phyloP scores from a whole-genome alignment of 176 grass and related monocot genomes.

The Aechmea fasciata region DNA sequence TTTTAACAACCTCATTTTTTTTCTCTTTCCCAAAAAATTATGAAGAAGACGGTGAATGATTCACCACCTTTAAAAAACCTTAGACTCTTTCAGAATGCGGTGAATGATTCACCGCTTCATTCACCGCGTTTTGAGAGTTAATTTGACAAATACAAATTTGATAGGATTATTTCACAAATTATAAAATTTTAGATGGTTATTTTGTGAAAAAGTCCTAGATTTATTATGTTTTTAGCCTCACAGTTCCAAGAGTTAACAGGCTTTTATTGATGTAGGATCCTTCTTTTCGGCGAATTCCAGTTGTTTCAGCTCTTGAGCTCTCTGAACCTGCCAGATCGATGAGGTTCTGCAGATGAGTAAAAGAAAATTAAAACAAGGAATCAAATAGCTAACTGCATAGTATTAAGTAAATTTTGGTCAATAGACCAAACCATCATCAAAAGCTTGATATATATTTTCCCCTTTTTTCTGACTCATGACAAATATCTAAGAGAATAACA shows the following conservation, averaged over 20 bases:
- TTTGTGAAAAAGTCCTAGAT: too few relatives aligned
- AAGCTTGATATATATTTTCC: background rate
- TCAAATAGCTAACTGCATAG: slow-evolving; percentile 21
- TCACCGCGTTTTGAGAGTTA: too few relatives aligned
- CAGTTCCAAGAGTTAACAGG: slow-evolving; percentile 97
- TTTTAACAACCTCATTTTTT: too few relatives aligned
- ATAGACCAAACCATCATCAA: background rate
- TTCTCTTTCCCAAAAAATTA: too few relatives aligned
- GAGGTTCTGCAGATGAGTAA: slow-evolving; percentile 84
- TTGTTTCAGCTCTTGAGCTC: slow-evolving; percentile 96
- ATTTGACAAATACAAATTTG: too few relatives aligned
- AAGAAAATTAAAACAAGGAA: slow-evolving; percentile 27
- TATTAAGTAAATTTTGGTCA: background rate
- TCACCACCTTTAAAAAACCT: too few relatives aligned
- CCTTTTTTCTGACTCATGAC: background rate
- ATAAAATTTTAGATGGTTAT: too few relatives aligned
- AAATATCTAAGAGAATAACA: background rate
- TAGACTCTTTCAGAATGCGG: too few relatives aligned
- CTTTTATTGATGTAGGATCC: slow-evolving; percentile 99
- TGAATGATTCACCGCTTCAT: too few relatives aligned
- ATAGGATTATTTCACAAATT: too few relatives aligned
- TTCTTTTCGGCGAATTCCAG: slow-evolving; percentile 95
- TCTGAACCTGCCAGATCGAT: slow-evolving; percentile 99
- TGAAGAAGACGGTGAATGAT: too few relatives aligned
- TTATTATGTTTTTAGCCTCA: slow-evolving; percentile 17